Base-by-base conservation (phyloP, 2,329 filamentous ascomycete genomes). In the Neofusicoccum ribis region DNA sequence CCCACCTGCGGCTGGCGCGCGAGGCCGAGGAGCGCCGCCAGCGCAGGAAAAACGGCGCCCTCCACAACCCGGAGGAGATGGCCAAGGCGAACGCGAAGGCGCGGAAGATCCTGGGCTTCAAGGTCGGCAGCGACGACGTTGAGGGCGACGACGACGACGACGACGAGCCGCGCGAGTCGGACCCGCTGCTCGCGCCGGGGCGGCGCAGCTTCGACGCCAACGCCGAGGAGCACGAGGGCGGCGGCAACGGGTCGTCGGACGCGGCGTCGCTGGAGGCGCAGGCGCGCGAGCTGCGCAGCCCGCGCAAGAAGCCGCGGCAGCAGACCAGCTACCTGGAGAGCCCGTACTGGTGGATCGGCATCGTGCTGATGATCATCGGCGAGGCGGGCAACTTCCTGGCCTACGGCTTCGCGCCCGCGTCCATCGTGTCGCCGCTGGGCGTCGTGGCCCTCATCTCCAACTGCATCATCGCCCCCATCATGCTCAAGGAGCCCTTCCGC, bases 401-500 rank as follows among this genome's bases (percentile, higher is more conserved):
- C 0, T 99, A 99, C 74, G 95, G 95, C 27, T 99, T 99, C 76
- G 95, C 95, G 36, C 95, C 95, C 3, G 95, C 95, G 7, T 98
- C 95, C 14, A 97, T 99, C 72, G 95, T 99, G 47, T 97, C 93
- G 39, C 95, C 95, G 0, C 83, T 99, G 5, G 95, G 95, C 9
- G 95, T 99, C n/a, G 95, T 99, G 12, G 95, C 95, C 2, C 83
- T 99, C 68, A 89, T 99, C 51, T 97, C 93, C 50, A 99, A 99
- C 79, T 99, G 95, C 78, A 87, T 99, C 67, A 97, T 99, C 74
- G 95, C 95, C 2, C 95, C 95, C 0, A 88, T 95, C 68, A 89
- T 99, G 83, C 89, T 99, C 69, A 93, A 97, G 74, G 95, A 99
- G 79, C 85, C 84, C 59, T 97, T 99, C 73, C 89, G 95, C 39